These are phyloP conservation scores for Excoecaria cochinchinensis DNA, from an alignment of 345 rosid genomes.

Conservation along the genomic window DNA sequence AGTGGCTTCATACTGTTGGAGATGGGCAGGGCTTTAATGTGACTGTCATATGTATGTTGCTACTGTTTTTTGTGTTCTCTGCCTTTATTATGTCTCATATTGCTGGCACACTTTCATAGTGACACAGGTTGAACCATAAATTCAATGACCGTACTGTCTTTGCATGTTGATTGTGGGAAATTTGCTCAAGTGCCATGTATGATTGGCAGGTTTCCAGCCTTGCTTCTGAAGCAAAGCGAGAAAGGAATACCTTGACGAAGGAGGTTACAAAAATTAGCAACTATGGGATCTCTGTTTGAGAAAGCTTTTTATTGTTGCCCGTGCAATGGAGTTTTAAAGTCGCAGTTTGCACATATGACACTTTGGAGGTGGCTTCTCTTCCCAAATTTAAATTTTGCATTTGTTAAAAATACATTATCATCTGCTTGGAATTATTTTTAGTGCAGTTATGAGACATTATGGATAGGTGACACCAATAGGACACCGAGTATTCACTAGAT, in stretches of 20 bases:
- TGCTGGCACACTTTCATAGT: neutral
- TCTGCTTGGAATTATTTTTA: no score
- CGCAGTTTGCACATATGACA: no score
- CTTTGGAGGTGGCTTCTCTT: no score
- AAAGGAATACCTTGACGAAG: slow-evolving; percentile 62
- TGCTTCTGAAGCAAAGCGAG: slow-evolving; percentile 67
- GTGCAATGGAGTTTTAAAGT: no score
- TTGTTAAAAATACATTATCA: no score
- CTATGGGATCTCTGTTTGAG: slow-evolving; percentile 82
- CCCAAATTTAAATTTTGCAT: no score
- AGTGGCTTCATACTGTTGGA: neutral
- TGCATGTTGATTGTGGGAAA: neutral
- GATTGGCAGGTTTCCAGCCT: slow-evolving; percentile 63
- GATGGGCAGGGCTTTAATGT: neutral
- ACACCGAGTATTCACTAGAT: no score
- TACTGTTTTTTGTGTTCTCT: neutral
- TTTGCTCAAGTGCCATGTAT: slow-evolving; percentile 7
- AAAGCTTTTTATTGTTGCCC: neutral
- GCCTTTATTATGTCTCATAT: neutral
- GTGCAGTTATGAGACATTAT: no score
- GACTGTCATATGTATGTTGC: neutral
- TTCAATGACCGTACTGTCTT: neutral
- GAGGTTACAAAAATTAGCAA: slow-evolving; percentile 87
- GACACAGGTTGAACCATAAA: no score
- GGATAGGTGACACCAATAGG: no score